phyloP scores from a whole-genome alignment of 75 land plant genomes.

The Larix kaempferi region DNA sequence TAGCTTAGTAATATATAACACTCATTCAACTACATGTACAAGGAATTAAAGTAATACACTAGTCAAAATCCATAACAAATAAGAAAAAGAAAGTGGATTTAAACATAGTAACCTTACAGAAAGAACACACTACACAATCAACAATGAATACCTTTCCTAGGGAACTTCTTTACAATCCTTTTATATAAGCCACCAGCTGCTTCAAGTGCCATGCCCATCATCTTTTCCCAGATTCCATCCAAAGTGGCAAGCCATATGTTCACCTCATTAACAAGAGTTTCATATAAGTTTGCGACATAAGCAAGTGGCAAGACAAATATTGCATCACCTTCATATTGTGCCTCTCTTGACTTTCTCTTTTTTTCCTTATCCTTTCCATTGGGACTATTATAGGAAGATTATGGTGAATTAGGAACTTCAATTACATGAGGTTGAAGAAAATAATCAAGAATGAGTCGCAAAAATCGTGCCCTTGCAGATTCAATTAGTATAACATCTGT shows the following conservation, averaged over 20 bases:
- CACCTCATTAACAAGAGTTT: constrained; percentile 82
- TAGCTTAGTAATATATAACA: background rate
- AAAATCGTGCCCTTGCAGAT: constrained; percentile 80
- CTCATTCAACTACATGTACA: background rate
- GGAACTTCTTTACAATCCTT: constrained; percentile 84
- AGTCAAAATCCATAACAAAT: background rate
- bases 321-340: constrained; percentile 91
- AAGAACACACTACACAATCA: background rate
- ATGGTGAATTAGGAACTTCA: constrained; percentile 56
- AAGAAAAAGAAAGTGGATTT: background rate
- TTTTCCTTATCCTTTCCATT: constrained; percentile 65
- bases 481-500: constrained; percentile 94
- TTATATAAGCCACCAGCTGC: constrained; percentile 99
- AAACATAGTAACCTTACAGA: background rate
- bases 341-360: constrained; percentile 80
- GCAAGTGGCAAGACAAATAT: constrained; percentile 89
- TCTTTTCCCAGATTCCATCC: constrained; percentile 89
- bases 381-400: constrained; percentile 44
- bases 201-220: constrained; percentile 97
- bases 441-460: constrained; percentile 82
- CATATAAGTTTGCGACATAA: constrained; percentile 97
- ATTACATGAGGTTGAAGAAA: constrained; percentile 65
- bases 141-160: constrained; percentile 64
- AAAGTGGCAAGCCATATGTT: constrained; percentile 77
- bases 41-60: background rate